Conservation (phyloP, 2,329 filamentous ascomycete species). For the Aspergillus sp. region DNA sequence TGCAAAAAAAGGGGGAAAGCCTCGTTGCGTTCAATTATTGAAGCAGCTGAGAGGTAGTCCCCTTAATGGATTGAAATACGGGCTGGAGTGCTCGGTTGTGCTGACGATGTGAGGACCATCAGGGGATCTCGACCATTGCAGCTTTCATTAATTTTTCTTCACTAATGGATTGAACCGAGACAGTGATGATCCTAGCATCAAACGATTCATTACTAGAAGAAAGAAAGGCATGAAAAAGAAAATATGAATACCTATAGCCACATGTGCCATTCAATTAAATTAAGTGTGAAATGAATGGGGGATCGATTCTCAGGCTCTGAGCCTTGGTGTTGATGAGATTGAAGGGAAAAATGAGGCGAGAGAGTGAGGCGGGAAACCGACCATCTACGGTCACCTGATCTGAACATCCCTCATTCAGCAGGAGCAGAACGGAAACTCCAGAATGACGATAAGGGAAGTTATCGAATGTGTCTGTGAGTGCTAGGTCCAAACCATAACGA, state of each 20-base stretch:
- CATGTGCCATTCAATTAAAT: not conserved
- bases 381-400: conserved; percentile 1
- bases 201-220: not conserved
- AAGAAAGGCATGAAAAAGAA: not conserved
- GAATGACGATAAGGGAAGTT: not conserved
- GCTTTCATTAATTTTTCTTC: not conserved
- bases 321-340: not conserved
- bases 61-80: not conserved
- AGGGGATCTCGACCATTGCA: not conserved
- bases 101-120: not conserved
- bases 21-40: not conserved
- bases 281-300: not conserved
- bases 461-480: too few species aligned
- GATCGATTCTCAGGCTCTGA: not conserved
- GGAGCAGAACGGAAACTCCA: not conserved
- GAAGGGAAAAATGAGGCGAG: conserved; percentile 10
- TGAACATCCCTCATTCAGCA: not conserved
- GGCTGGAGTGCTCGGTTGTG: not conserved
- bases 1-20: not conserved
- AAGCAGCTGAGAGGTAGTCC: not conserved
- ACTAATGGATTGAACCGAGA: not conserved
- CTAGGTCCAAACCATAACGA: not conserved
- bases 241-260: not conserved
- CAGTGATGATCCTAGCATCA: not conserved
- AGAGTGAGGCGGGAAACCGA: conserved; percentile 8